Conservation (phyloP, 208 protist species). For the Lotmaria passim region DNA sequence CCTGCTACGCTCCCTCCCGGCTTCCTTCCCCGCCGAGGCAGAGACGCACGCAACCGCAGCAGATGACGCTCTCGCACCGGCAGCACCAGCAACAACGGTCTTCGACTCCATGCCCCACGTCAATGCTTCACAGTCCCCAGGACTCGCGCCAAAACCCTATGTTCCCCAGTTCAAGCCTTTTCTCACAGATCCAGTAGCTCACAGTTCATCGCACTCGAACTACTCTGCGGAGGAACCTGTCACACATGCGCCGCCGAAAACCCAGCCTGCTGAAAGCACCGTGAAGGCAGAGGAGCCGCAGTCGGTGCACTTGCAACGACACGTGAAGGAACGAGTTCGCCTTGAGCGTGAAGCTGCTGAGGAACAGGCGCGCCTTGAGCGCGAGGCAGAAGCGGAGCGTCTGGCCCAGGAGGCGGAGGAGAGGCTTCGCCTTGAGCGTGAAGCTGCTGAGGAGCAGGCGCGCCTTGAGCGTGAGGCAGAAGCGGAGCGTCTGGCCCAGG, state of each 20-base stretch:
- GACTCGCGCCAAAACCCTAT: no score
- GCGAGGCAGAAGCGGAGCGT: constrained; percentile 12
- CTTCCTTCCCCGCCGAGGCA: not conserved
- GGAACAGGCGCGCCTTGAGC: constrained; percentile 13
- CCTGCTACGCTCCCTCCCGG: constrained; percentile 29
- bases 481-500: constrained; percentile 8
- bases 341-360: not conserved
- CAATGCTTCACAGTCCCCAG: no score
- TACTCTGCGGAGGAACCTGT: no score
- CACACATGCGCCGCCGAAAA: no score
- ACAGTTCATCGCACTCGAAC: not conserved
- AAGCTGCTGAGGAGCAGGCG: constrained; percentile 17
- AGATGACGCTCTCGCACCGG: not conserved
- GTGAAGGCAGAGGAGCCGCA: no score
- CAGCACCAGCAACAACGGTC: not conserved
- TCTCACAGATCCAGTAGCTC: not conserved
- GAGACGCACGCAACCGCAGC: not conserved
- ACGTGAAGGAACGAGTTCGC: no score
- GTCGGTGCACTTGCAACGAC: no score
- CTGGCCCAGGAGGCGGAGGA: constrained; percentile 13
- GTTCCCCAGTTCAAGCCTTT: no score
- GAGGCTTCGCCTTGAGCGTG: constrained; percentile 12
- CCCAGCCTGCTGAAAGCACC: no score
- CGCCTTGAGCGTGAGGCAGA: constrained; percentile 11
- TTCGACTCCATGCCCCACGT: no score